Evolutionary conservation across 2,329 filamentous ascomycete species (phyloP), one percentile per base, ranked within the genome.

Genomic region (Monosporascus cannonballus): DNA sequence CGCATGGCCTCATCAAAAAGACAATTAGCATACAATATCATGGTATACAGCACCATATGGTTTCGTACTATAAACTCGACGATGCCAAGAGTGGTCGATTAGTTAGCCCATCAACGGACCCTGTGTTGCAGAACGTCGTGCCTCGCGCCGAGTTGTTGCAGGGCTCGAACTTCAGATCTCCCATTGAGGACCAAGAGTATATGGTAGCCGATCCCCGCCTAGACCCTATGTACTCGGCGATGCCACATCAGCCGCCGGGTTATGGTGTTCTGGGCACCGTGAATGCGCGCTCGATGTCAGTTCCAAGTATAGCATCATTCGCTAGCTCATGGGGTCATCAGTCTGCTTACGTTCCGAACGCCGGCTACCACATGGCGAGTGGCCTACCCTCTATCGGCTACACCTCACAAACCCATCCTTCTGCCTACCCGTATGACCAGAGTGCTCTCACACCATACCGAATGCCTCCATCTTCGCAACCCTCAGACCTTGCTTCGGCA

Each of bases 1-100:
- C 84, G 15, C 81, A 84, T 1, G 91, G 92, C 0, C 72, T 96
- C 41, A 82, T 96, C 57, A 96, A 96, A 78, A 96, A 96, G 76
- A 96, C 91, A 0, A 91, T 96, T 70, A 93, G 87, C 61, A 83
- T 96, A 39, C 84, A 80, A 2, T 84, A 87, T 49, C 79, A 86
- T 25, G 87, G 87, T 2, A 80, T 91, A 2, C 85, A 84, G 2
- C 91, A 96, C 64, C 91, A 96, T 63, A 73, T 96, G 49, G 90
- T 96, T 41, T 92, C 87, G 17, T 96, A 96, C 67, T 96, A 96
- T 73, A 89, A 76, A 44, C 78, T 93, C 11, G 83, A 89, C 6
- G 90, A 96, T 65, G 87, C 91, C n/a, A 77, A 84, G 60, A 73
- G 76, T 46, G 76, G 79, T n/a, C 70, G 67, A 17, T 75, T 93